phyloP scores from a whole-genome alignment of 306 rosid species.

The Coriaria nepalensis region DNA sequence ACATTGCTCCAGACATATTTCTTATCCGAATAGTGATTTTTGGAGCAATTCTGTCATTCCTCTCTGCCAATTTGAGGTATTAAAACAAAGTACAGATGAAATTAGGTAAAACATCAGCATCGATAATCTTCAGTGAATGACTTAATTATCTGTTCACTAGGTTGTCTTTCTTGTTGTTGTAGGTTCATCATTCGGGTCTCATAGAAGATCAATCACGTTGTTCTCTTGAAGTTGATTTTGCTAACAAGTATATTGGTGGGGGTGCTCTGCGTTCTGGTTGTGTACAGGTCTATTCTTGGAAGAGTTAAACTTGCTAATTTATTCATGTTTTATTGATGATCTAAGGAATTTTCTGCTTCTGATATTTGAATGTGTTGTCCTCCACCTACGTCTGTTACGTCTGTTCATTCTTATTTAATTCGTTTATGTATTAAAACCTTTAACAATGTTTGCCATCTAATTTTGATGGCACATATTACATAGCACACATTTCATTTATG shows the following conservation, averaged over 20 bases:
- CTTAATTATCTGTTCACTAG: background rate
- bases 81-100: background rate
- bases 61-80: constrained; percentile 68
- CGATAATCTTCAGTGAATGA: background rate
- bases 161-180: constrained; percentile 14
- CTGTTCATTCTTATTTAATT: background rate
- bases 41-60: constrained; percentile 66
- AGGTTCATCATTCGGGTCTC: constrained; percentile 57
- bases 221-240: constrained; percentile 91
- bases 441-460: background rate
- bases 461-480: background rate
- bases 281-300: constrained; percentile 54
- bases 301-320: background rate
- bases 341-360: constrained; percentile 3
- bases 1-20: constrained; percentile 24
- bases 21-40: constrained; percentile 42
- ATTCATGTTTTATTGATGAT: background rate
- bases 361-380: background rate
- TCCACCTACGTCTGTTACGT: too few relatives aligned
- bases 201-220: constrained; percentile 68
- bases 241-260: constrained; percentile 81
- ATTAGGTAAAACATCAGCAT: too few relatives aligned
- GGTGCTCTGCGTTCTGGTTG: constrained; percentile 81
- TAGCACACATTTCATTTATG: constrained; percentile 11
- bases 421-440: background rate